Base-by-base conservation (phyloP, 1,284 basidiomycete species). In the Termitomyces sp. region DNA sequence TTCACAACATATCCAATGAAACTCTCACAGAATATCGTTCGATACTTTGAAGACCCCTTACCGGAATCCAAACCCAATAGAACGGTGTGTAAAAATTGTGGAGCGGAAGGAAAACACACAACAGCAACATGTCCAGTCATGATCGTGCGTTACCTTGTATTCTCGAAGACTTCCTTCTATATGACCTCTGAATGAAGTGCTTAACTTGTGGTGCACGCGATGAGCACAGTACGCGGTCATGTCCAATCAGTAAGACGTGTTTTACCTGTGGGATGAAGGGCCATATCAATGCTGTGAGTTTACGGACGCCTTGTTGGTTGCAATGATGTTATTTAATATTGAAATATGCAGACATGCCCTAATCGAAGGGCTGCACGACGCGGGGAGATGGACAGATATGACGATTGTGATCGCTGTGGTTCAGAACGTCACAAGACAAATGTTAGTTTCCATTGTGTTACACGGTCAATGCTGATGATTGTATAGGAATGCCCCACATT, bases 231-330 rank as follows among this genome's bases (percentile, higher is more conserved):
- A 90, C 92, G 5, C 76, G 85, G 50, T 82, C 84, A 50, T 97
- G 93, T 68, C 91, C 93, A 0, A 85, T 91, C 54, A 85, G 83
- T 64, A 86, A 93, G 63, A 84, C 82, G 5, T 96, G 93, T 64
- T 95, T 86, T 66, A 80, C 77, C 3, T 97, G 93, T 63, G 91
- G 91, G 26, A 86, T 87, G 78, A 86, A 88, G 63, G 93, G 93
- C 0, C 93, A 97, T 64, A 80, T 92, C 46, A 87, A 80, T 57
- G 77, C 73, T 57, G 88, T 88, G 57, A 53, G 78, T 65, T 33
- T n/a, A 42, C 13, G 26, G 7, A 16, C 18, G 42, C 19, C 24
- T 45, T 47, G 9, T 21, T 41, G 21, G 26, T 43, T 24, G 6
- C 16, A 28, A 35, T 35, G 19, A 18, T 42, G 31, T 50, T 49